Conservation (phyloP, 345 rosid species). For the Eucalyptus curtisii region DNA sequence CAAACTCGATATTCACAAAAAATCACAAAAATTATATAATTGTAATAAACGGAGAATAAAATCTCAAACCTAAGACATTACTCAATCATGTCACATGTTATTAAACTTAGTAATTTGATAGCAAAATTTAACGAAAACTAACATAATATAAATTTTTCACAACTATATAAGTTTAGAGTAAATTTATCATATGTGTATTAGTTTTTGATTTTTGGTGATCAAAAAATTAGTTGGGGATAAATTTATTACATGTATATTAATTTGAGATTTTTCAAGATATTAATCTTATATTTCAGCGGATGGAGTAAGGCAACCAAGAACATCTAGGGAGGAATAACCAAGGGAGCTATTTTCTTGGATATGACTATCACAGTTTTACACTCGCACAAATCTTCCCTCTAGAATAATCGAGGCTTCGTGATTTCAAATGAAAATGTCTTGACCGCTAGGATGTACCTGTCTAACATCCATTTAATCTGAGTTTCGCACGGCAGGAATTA, state of each 20-base stretch:
- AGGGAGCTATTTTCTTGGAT: background rate
- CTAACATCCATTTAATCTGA: background rate
- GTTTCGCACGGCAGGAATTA: background rate
- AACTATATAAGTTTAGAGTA: accelerated
- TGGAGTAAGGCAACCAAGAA: no score
- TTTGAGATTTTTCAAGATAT: accelerated
- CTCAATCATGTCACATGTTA: accelerated
- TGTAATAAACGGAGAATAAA: accelerated
- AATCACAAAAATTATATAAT: no score
- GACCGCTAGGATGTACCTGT: background rate
- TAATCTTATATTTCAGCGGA: accelerated
- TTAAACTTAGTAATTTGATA: accelerated
- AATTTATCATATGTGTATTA: accelerated
- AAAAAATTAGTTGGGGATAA: accelerated
- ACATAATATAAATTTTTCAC: accelerated
- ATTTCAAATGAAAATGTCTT: no score
- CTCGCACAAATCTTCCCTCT: background rate
- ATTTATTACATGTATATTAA: accelerated
- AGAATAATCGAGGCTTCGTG: background rate
- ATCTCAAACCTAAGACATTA: no score
- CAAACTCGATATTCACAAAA: accelerated
- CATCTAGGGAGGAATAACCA: background rate
- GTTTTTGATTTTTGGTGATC: accelerated
- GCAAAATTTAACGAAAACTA: accelerated
- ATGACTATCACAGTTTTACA: background rate